Evolutionary conservation across 2,329 filamentous ascomycete species (phyloP).

Genomic region (Sporothrix protearum): DNA sequence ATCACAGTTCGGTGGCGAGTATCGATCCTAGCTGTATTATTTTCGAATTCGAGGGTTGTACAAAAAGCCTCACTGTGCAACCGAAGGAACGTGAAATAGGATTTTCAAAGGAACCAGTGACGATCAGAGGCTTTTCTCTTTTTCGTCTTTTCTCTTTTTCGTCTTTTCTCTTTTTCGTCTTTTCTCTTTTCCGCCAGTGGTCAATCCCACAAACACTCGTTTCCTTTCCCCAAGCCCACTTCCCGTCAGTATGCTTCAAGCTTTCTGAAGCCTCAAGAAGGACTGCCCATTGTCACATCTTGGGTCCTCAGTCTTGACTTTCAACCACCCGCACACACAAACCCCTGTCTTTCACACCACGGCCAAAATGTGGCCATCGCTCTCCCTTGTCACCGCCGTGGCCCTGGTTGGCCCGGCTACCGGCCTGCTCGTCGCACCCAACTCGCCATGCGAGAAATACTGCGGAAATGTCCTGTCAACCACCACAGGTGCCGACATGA

Average conservation of each 20-base stretch:
- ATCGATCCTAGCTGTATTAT: neutral
- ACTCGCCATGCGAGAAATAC: slow-evolving; percentile 48
- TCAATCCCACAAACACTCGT: neutral
- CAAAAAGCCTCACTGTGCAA: neutral
- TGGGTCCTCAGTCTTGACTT: neutral
- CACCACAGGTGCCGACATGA: slow-evolving; percentile 47
- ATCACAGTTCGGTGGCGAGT: neutral
- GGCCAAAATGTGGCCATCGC: slow-evolving; percentile 22
- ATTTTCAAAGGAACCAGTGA: neutral
- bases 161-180: neutral
- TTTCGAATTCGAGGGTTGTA: neutral
- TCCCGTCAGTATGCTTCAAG: neutral
- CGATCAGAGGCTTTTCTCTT: neutral
- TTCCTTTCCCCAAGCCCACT: neutral
- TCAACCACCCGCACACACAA: neutral
- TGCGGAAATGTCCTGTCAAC: slow-evolving; percentile 53
- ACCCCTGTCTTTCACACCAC: neutral
- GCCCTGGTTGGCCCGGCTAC: slow-evolving; percentile 27
- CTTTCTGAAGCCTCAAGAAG: neutral
- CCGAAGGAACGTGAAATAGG: slow-evolving; percentile 13
- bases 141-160: neutral
- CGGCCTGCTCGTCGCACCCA: slow-evolving; percentile 43
- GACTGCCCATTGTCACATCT: neutral
- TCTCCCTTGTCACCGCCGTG: slow-evolving; percentile 28
- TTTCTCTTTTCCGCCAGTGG: neutral